These are phyloP conservation scores for Aplosporella prunicola DNA, from an alignment of 2,329 filamentous ascomycete genomes.

Conservation along the genomic window DNA sequence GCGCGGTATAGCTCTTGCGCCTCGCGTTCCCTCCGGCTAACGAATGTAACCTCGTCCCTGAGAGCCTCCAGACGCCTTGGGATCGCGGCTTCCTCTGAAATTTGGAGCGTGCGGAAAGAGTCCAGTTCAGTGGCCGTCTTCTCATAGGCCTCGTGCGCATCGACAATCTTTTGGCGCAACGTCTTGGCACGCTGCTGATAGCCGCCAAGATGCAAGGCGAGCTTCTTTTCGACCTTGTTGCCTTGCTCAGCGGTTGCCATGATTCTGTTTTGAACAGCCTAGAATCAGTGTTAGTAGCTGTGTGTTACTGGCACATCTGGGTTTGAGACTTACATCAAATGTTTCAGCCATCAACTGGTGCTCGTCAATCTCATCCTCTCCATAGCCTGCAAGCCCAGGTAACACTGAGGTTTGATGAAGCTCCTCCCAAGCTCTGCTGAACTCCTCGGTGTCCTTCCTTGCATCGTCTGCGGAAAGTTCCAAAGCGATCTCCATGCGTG, in stretches of 20 bases:
- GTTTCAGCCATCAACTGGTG: conserved; percentile 55
- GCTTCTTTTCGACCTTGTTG: conserved; percentile 87
- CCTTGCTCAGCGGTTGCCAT: conserved; percentile 66
- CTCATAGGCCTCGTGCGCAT: conserved; percentile 64
- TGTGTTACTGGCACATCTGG: background rate
- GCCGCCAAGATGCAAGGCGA: conserved; percentile 76
- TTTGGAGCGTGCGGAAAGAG: conserved; percentile 64
- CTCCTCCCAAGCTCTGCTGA: conserved; percentile 43
- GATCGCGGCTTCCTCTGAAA: conserved; percentile 71
- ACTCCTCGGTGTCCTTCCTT: conserved; percentile 43
- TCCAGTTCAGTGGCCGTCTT: conserved; percentile 64
- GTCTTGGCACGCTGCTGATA: conserved; percentile 81
- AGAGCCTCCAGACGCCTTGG: conserved; percentile 61
- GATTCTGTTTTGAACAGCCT: conserved; percentile 65
- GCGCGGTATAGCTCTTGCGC: conserved; percentile 77
- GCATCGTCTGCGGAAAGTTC: conserved; percentile 48
- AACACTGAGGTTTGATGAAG: conserved; percentile 44
- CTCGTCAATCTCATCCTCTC: conserved; percentile 64
- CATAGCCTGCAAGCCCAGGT: conserved; percentile 72
- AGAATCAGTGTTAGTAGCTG: conserved; percentile 6
- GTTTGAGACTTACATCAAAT: conserved; percentile 55
- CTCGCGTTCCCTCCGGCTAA: conserved; percentile 75
- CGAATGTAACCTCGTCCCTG: conserved; percentile 72
- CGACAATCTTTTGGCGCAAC: conserved; percentile 67
- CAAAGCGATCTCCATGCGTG: conserved; percentile 64